phyloP scores from a whole-genome alignment of 345 rosid species.

The Reutealis trisperma region DNA sequence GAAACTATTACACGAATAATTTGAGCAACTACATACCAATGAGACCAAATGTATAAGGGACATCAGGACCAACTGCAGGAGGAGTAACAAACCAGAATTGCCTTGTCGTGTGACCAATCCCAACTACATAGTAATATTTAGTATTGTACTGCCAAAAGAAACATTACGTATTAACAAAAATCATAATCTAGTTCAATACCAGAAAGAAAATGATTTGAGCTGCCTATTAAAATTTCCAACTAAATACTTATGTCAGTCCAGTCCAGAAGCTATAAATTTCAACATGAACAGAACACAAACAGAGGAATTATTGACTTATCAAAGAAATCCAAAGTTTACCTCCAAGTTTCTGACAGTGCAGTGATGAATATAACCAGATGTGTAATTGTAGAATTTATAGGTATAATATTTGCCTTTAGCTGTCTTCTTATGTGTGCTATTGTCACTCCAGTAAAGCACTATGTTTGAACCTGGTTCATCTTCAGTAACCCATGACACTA shows the following conservation, averaged over 20 bases:
- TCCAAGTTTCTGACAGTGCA: constrained; percentile 59
- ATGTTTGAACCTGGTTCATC: constrained; percentile 60
- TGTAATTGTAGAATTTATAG: constrained; percentile 61
- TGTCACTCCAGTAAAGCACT: constrained; percentile 71
- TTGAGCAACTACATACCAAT: constrained; percentile 42
- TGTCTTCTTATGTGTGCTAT: constrained; percentile 36
- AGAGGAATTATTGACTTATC: not conserved
- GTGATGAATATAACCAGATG: constrained; percentile 89
- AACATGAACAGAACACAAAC: not conserved
- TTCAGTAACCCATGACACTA: constrained; percentile 87
- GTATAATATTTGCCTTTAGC: constrained; percentile 52
- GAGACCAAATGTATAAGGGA: constrained; percentile 64
- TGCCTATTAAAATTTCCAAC: not conserved
- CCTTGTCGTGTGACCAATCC: constrained; percentile 43
- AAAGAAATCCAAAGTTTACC: constrained; percentile 37
- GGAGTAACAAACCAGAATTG: constrained; percentile 56
- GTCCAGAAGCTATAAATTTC: too few species aligned
- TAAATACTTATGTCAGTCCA: too few species aligned
- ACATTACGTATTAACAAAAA: not conserved
- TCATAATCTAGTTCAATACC: not conserved
- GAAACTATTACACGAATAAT: not conserved
- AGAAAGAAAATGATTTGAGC: not conserved
- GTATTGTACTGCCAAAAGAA: constrained; percentile 42
- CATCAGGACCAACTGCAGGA: constrained; percentile 65
- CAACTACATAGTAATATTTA: constrained; percentile 54